Percentiles rank a stretch among this genome's conserved stretches.
Evolutionary conservation across 805 yeast genomes (phyloP).

Genomic region (Sugiyamaella smithiae): DNA sequence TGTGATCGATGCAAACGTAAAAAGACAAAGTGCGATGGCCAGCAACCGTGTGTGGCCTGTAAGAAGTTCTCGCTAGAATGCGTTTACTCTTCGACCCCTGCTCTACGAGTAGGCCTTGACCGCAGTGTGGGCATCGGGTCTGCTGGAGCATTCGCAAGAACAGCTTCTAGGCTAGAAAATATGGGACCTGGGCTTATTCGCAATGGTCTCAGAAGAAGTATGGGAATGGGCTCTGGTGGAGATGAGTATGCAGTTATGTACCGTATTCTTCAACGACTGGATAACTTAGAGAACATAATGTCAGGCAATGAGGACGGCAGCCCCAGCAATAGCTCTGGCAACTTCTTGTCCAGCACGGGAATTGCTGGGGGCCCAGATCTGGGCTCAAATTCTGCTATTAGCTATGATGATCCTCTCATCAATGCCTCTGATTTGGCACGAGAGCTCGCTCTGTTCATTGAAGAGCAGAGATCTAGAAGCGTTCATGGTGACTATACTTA

Average conservation of each 20-base stretch:
- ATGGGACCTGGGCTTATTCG: neutral
- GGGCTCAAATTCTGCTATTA: neutral
- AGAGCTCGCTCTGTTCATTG: conserved; percentile 1
- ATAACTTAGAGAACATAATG: neutral
- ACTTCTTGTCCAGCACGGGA: neutral
- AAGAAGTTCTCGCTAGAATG: conserved; percentile 33
- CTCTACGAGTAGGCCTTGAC: neutral
- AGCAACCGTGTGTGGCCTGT: conserved; percentile 50
- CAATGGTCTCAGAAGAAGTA: neutral
- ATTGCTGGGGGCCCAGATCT: neutral
- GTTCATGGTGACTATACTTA: conserved; percentile 2
- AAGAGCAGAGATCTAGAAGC: conserved; percentile 5
- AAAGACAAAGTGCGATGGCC: conserved; percentile 58
- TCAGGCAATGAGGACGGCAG: neutral
- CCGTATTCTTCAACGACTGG: conserved; percentile 4
- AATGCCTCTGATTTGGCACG: neutral
- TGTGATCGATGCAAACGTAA: conserved; percentile 55
- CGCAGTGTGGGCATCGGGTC: neutral
- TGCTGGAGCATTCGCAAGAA: conserved; percentile 6
- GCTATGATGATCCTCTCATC: neutral
- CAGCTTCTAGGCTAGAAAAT: conserved; percentile 2
- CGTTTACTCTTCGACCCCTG: conserved; percentile 14
- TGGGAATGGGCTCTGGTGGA: conserved; percentile 1
- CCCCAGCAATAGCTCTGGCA: neutral
- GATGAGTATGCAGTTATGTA: conserved; percentile 5